These are phyloP conservation scores for Cucumis hystrix DNA, from an alignment of 306 rosid genomes.

Conservation along the genomic window DNA sequence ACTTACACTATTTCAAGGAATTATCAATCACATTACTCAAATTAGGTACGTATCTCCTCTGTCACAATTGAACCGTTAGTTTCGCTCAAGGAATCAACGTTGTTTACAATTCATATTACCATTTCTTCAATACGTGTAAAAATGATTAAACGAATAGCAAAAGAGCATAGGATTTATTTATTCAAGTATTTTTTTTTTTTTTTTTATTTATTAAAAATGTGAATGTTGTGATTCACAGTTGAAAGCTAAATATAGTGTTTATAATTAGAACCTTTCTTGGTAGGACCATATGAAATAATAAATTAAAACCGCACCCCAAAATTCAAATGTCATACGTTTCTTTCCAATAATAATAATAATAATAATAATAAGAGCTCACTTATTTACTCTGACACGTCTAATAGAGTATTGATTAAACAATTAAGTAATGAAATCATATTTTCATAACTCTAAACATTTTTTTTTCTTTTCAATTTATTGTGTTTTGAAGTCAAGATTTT, in stretches of 20 bases:
- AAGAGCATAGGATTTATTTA: too few relatives aligned
- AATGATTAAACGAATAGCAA: too few relatives aligned
- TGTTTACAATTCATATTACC: too few relatives aligned
- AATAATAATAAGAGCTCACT: not conserved
- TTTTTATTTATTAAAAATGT: too few relatives aligned
- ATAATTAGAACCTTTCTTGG: not conserved
- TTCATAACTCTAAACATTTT: not conserved
- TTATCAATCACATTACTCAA: too few relatives aligned
- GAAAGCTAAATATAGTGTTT: not conserved
- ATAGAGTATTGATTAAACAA: not conserved
- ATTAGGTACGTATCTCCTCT: too few relatives aligned
- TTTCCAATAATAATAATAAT: not conserved
- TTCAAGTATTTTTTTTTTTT: too few relatives aligned
- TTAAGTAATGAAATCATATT: not conserved
- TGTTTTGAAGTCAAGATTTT: not conserved
- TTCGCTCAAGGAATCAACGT: too few relatives aligned
- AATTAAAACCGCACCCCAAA: not conserved
- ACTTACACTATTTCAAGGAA: too few relatives aligned
- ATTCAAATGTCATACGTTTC: not conserved
- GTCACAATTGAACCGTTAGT: too few relatives aligned
- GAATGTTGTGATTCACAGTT: not conserved
- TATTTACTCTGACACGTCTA: not conserved
- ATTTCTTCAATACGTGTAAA: too few relatives aligned
- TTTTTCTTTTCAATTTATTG: not conserved
- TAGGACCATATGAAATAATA: not conserved